Conservation (phyloP, 148 eudicot genomes). For the Chenopodium formosanum region DNA sequence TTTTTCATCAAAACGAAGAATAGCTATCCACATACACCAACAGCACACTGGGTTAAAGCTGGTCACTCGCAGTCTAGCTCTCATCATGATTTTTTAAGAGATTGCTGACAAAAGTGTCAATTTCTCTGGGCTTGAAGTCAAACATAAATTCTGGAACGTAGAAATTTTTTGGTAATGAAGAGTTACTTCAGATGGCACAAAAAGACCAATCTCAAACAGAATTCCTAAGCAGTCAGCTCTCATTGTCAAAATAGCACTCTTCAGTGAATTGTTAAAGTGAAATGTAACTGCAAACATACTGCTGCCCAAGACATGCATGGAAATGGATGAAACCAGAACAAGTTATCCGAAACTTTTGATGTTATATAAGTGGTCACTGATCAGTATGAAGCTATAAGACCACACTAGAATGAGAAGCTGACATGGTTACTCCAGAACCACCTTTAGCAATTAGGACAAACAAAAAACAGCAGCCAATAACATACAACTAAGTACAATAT, state of each 20-base stretch:
- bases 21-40: background rate
- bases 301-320: background rate
- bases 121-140: background rate
- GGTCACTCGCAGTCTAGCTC: background rate
- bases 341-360: background rate
- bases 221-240: background rate
- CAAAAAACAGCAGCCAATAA: background rate
- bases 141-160: background rate
- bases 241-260: background rate
- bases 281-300: background rate
- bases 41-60: background rate
- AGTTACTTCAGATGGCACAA: background rate
- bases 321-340: background rate
- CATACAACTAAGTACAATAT: background rate
- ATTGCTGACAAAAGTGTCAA: too few relatives aligned
- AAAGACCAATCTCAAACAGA: background rate
- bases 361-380: background rate
- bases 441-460: background rate
- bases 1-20: background rate
- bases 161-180: background rate
- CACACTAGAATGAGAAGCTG: background rate
- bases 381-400: slow-evolving; percentile 4
- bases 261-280: background rate
- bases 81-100: background rate
- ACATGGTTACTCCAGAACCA: background rate